Base-by-base conservation (phyloP, 768 basidiomycete species). In the Pleurotus salmoneostramineus region DNA sequence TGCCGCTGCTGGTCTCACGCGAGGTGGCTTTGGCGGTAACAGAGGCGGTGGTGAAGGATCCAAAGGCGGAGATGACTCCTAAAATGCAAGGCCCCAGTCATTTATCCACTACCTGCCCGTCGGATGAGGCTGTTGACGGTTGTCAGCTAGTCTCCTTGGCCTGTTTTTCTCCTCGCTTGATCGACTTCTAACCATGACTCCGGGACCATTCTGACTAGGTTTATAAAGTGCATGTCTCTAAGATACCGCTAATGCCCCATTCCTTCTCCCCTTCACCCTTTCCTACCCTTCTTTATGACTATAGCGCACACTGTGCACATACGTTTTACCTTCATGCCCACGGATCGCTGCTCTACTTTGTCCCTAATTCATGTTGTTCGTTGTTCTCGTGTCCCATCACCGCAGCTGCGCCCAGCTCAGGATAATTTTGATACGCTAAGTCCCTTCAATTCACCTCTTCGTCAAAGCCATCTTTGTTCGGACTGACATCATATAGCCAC, bases 1-100 rank as follows among this genome's bases (percentile, higher is more conserved):
- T 55, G 81, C 84, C 3, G 84, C 85, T 6, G 90, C 88, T 12
- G 91, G 91, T 3, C 72, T 93, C 61, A 85, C 79, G 52, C 52
- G 52, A 10, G 52, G 52, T n/a, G 36, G 36, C 17, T 55, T 55
- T 40, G 37, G 43, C 52, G 52, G 52, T 21, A n/a, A 35, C 40
- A 55, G 52, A 55, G 40, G 52, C 12, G 43, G 34, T 43, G 33
- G 17, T 49, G 52, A 55, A 55, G 52, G 52, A 31, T 42, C 36
- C 52, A 55, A 55, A 55, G 52, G 50, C 36, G 50, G 52, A 55
- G 52, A 55, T 55, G 52, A 55, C 17, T 11, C 44, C 44, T 45
- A 17, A 45, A 17, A 10, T 45, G 14, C 6, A 6, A 11, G 17
- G 14, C 44, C 6, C n/a, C n/a, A 6, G 6, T 10, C 12, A 17